These are phyloP conservation scores for Centaurea solstitialis DNA, from an alignment of 129 eudicot genomes.

Conservation along the genomic window DNA sequence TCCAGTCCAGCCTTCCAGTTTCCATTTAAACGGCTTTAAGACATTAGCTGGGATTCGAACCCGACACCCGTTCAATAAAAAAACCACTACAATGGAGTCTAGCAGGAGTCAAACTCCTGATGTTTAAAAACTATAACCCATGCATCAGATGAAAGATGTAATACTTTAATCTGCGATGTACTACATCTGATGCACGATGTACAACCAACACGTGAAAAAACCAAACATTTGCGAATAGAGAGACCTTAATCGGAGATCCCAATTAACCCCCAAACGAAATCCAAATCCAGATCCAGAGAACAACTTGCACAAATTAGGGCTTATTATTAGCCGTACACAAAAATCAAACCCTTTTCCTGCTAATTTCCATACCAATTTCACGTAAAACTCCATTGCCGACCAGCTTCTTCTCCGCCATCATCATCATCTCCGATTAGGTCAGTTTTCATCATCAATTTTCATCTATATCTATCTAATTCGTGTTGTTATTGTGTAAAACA, in stretches of 20 bases:
- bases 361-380: slow-evolving; percentile 15
- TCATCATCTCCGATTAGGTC: slow-evolving; percentile 8
- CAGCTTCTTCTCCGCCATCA: background rate
- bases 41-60: too few species aligned
- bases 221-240: background rate
- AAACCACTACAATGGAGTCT: too few species aligned
- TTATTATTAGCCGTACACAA: slow-evolving; percentile 4
- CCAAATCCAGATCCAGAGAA: slow-evolving; percentile 15
- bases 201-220: background rate
- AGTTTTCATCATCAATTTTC: background rate
- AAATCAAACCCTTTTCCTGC: slow-evolving; percentile 14
- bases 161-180: background rate
- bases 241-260: background rate
- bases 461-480: background rate
- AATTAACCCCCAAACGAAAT: background rate
- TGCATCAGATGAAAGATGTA: too few species aligned
- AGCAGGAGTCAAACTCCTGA: too few species aligned
- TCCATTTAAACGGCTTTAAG: too few species aligned
- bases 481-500: background rate
- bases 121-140: too few species aligned
- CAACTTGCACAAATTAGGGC: slow-evolving; percentile 11
- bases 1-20: too few species aligned
- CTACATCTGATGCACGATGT: background rate
- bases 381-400: background rate
- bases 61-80: too few species aligned